Evolutionary conservation across 2,329 filamentous ascomycete species (phyloP), one percentile per base, ranked within the genome.

Genomic region (Colletotrichum coccodes): DNA sequence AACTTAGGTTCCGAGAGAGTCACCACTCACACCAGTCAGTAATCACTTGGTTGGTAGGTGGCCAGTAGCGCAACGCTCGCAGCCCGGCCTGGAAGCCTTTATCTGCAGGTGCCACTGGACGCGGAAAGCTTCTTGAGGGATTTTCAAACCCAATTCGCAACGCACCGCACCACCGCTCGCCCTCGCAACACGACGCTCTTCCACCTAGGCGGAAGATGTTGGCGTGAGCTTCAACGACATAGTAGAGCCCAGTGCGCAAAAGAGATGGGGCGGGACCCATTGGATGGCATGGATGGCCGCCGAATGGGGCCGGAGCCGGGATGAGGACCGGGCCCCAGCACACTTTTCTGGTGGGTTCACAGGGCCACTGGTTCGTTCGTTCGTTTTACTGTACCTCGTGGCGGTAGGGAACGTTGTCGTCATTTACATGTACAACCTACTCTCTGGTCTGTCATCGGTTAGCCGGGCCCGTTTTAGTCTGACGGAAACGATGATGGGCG

Each of bases 301-400:
- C 23, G 34, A 28, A 30, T 40, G 58, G 49, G 47, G 47, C n/a
- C 63, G 26, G 49, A 26, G 52, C 59, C 60, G 18, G 36, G 60
- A 58, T 53, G n/a, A 8, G 56, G 30, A 36, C 50, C 30, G 36
- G 47, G 42, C 60, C 36, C 60, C 53, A 46, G 36, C 52, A 68
- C 50, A 52, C 32, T 54, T 42, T 62, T 36, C 50, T 26, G 56
- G 36, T 64, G 64, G 58, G 59, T 44, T 63, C 42, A 26, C 28
- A 64, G 54, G 63, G 56, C 58, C 44, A 56, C 30, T 38, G 56
- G 56, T 62, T 56, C 38, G 28, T 44, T 6, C 26, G 36, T 62
- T 21, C 42, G 54, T 42, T 60, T n/a, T 54, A 62, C 63, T 60
- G 18, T 54, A 62, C 63, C 62, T 65, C 32, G 40, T 66, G 23